phyloP scores from a whole-genome alignment of 2,329 filamentous ascomycete species.

The Rhinocladiella similis region DNA sequence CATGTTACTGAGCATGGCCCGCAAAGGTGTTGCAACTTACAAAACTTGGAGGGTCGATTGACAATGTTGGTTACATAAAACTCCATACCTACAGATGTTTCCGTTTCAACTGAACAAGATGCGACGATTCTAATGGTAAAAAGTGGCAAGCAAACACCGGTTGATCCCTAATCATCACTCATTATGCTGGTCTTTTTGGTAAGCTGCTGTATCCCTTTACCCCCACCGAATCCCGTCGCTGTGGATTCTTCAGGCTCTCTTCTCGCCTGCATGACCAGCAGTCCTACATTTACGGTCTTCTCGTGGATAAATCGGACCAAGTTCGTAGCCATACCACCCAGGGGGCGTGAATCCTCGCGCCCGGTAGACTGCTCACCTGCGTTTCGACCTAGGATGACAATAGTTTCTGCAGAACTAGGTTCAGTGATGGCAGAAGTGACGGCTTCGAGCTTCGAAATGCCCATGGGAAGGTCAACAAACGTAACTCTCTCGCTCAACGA shows the following conservation, averaged over 20 bases:
- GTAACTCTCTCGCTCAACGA: constrained; percentile 4
- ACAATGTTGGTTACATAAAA: no score
- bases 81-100: no score
- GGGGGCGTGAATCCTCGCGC: constrained; percentile 16
- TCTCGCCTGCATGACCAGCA: constrained; percentile 68
- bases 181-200: constrained; percentile 10
- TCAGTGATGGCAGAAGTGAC: constrained; percentile 37
- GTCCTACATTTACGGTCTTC: constrained; percentile 62
- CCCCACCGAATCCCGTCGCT: neutral
- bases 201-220: constrained; percentile 1
- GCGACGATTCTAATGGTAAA: no score
- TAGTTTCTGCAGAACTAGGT: constrained; percentile 15
- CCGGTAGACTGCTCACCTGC: neutral
- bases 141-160: no score
- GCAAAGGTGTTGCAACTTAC: no score
- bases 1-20: no score
- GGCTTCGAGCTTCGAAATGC: constrained; percentile 31
- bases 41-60: no score
- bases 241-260: constrained; percentile 11
- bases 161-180: constrained; percentile 8
- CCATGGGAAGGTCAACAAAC: constrained; percentile 11
- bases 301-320: constrained; percentile 57
- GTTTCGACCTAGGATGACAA: constrained; percentile 15
- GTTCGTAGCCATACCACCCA: constrained; percentile 60
- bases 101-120: no score